A percentile compares a stretch with the other conserved stretches of the same genome.
Conservation (phyloP, 2,329 filamentous ascomycete genomes). For the Exophiala bonariae region DNA sequence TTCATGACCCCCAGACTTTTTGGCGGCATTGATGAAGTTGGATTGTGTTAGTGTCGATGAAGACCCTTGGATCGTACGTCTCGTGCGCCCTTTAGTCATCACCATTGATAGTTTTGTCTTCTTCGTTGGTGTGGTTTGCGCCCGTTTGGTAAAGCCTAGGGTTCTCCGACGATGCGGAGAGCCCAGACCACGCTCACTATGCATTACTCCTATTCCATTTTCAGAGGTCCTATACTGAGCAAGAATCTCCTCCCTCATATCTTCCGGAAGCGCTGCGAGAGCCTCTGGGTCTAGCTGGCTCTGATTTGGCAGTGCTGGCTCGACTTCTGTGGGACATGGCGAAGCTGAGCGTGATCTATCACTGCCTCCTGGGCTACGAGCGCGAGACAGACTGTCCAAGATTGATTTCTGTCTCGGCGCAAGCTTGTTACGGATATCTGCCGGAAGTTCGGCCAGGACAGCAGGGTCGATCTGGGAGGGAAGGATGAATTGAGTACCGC, state of each 20-base stretch:
- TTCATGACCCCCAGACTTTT: background rate
- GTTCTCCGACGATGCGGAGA: conserved; percentile 48
- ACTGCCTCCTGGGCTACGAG: conserved; percentile 6
- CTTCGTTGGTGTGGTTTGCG: conserved; percentile 66
- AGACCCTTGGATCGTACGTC: conserved; percentile 56
- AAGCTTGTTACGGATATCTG: conserved; percentile 76
- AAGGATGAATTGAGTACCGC: conserved; percentile 89
- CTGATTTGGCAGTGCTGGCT: conserved; percentile 55
- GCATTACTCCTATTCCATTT: conserved; percentile 34
- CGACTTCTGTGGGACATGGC: conserved; percentile 34
- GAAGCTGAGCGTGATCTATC: conserved; percentile 36
- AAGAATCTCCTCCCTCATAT: conserved; percentile 81
- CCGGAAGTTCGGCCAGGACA: conserved; percentile 80
- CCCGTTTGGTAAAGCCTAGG: conserved; percentile 34
- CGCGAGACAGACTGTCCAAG: conserved; percentile 11
- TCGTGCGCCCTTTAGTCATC: conserved; percentile 45
- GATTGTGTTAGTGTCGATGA: conserved; percentile 69
- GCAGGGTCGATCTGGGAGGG: conserved; percentile 75
- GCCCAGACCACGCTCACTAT: conserved; percentile 53
- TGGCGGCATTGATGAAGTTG: conserved; percentile 57
- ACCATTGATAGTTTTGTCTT: conserved; percentile 49
- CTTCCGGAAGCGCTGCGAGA: conserved; percentile 77
- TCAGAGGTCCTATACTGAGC: conserved; percentile 62
- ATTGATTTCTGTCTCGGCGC: conserved; percentile 55
- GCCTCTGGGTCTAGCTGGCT: conserved; percentile 84